phyloP scores from a whole-genome alignment of 2,329 filamentous ascomycete species.

The Rhinocladiella similis region DNA sequence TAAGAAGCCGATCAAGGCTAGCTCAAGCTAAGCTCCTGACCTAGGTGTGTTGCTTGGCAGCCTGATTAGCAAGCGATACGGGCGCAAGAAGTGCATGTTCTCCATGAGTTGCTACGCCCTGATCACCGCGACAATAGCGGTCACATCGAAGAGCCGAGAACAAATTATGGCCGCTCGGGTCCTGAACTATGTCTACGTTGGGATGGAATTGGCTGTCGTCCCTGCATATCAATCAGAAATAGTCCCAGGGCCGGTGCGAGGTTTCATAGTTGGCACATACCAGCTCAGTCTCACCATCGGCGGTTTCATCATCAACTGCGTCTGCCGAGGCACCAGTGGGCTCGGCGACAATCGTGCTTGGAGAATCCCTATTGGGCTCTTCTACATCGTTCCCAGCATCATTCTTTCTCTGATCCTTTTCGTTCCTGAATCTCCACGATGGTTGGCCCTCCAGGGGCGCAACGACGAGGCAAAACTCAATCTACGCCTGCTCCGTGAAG shows the following conservation, averaged over 20 bases:
- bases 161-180: conserved; percentile 40
- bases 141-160: conserved; percentile 33
- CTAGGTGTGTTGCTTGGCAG: conserved; percentile 35
- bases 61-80: conserved; percentile 33
- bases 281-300: conserved; percentile 71
- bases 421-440: conserved; percentile 56
- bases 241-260: conserved; percentile 42
- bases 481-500: conserved; percentile 59
- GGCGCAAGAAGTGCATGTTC: conserved; percentile 40
- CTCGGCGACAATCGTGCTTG: conserved; percentile 58
- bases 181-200: conserved; percentile 64
- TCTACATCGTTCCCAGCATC: conserved; percentile 28
- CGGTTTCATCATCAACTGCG: conserved; percentile 66
- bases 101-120: conserved; percentile 40
- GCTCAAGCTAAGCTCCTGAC: too few species aligned
- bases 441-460: conserved; percentile 64
- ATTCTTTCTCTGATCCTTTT: conserved; percentile 50
- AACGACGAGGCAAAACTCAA: conserved; percentile 63
- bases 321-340: conserved; percentile 55
- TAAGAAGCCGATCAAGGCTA: too few species aligned
- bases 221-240: conserved; percentile 93
- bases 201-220: conserved; percentile 84
- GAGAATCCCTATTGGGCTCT: conserved; percentile 29
- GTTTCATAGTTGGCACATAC: conserved; percentile 58
- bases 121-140: conserved; percentile 33